Percentiles rank a stretch among this genome's conserved stretches.
Conservation (phyloP, 352 stramenopile species). For the Phytophthora cajani region DNA sequence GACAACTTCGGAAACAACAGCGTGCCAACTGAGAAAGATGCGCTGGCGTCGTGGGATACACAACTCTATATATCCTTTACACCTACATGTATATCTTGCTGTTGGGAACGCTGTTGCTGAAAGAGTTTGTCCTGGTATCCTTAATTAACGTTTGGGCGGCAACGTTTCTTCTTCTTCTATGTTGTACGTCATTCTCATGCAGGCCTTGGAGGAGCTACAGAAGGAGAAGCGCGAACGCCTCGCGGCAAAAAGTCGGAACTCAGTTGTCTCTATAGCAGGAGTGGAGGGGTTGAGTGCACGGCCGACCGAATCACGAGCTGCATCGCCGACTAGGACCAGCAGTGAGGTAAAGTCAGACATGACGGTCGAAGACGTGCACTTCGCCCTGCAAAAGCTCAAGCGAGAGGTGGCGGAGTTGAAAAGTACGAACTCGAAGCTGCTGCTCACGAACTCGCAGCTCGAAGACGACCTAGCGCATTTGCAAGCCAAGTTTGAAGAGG, state of each 20-base stretch:
- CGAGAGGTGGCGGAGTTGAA: constrained; percentile 72
- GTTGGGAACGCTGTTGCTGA: neutral
- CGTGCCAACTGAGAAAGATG: constrained; percentile 47
- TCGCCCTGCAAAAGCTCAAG: constrained; percentile 79
- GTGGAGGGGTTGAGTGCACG: constrained; percentile 1
- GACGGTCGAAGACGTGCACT: constrained; percentile 63
- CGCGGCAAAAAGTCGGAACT: constrained; percentile 32
- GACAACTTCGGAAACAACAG: constrained; percentile 21
- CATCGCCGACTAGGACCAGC: constrained; percentile 9
- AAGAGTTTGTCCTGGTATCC: constrained; percentile 15
- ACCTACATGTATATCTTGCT: neutral
- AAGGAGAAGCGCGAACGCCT: constrained; percentile 58
- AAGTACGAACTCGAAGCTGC: constrained; percentile 61
- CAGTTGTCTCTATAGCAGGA: constrained; percentile 16
- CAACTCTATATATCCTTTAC: constrained; percentile 73
- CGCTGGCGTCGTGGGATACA: constrained; percentile 73
- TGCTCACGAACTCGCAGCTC: constrained; percentile 73
- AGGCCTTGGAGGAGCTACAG: constrained; percentile 57
- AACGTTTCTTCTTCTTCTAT: constrained; percentile 20
- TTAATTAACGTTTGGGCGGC: constrained; percentile 32
- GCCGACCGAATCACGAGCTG: constrained; percentile 13
- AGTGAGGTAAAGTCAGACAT: constrained; percentile 14
- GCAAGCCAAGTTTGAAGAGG: constrained; percentile 71
- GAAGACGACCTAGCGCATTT: constrained; percentile 77
- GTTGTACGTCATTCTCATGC: constrained; percentile 60